Evolutionary conservation across 1,284 basidiomycete species (phyloP).

Genomic region (Ceratobasidium sp.): DNA sequence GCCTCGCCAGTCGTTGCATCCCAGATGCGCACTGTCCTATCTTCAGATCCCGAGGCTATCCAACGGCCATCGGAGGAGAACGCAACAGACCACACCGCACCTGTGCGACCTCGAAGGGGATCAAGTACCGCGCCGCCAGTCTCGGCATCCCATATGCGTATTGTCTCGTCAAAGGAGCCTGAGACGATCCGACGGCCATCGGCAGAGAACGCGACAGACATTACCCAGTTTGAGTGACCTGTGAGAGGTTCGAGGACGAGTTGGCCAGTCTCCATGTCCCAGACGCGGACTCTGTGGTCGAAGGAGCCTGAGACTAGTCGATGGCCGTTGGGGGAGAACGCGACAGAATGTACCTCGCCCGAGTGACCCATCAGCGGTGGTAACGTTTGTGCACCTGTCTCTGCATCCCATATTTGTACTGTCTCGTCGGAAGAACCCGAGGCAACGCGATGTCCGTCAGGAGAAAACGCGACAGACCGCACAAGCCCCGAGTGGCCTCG

Average conservation of each 20-base stretch:
- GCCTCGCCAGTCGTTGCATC: constrained; percentile 58
- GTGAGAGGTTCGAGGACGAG: not conserved
- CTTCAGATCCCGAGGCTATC: constrained; percentile 83
- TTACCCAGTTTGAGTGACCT: not conserved
- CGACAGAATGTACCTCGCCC: not conserved
- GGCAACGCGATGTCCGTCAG: constrained; percentile 23
- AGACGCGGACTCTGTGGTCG: constrained; percentile 18
- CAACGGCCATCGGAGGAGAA: constrained; percentile 86
- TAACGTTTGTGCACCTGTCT: not conserved
- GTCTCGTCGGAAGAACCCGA: no score
- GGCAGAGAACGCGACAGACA: constrained; percentile 65
- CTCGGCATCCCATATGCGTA: constrained; percentile 88
- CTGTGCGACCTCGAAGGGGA: constrained; percentile 80
- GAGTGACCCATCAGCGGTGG: constrained; percentile 4
- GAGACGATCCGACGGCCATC: constrained; percentile 86
- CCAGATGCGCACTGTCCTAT: constrained; percentile 90
- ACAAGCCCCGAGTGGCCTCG: constrained; percentile 30
- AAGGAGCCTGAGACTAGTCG: not conserved
- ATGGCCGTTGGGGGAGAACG: constrained; percentile 19
- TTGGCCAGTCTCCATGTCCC: not conserved
- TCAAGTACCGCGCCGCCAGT: constrained; percentile 76
- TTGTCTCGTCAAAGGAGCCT: constrained; percentile 89
- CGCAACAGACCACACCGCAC: constrained; percentile 85
- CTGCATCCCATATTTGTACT: no score
- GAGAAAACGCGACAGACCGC: constrained; percentile 14